Conservation (phyloP, 768 basidiomycete species). For the Mycena rebaudengoi region DNA sequence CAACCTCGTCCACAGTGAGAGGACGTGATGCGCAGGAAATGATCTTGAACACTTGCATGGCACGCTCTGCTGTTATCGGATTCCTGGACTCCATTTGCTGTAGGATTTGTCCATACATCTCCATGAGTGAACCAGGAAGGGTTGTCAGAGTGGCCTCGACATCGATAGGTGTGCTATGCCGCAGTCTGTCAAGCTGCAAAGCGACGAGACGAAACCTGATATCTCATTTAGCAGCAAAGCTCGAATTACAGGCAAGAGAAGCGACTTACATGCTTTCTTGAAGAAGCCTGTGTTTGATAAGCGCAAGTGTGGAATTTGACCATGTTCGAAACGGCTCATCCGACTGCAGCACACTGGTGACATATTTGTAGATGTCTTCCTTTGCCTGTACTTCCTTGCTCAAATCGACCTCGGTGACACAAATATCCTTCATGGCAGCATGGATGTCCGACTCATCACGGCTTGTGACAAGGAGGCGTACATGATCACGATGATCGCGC, state of each 20-base stretch:
- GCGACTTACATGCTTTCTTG: neutral
- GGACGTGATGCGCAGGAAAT: neutral
- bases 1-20: neutral
- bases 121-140: neutral
- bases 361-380: neutral
- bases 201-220: neutral
- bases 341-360: neutral
- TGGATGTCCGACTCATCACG: neutral
- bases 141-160: neutral
- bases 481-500: neutral
- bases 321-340: neutral
- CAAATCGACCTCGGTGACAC: neutral
- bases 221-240: neutral
- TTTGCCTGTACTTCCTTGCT: neutral
- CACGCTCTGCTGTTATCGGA: neutral
- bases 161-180: neutral
- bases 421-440: neutral
- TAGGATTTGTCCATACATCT: neutral
- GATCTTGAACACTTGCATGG: neutral
- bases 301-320: neutral
- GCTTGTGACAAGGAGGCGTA: neutral
- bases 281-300: neutral
- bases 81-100: neutral
- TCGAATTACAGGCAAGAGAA: neutral
- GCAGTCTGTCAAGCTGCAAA: neutral